phyloP scores from a whole-genome alignment of 768 basidiomycete genomes.

The Panus rudis region DNA sequence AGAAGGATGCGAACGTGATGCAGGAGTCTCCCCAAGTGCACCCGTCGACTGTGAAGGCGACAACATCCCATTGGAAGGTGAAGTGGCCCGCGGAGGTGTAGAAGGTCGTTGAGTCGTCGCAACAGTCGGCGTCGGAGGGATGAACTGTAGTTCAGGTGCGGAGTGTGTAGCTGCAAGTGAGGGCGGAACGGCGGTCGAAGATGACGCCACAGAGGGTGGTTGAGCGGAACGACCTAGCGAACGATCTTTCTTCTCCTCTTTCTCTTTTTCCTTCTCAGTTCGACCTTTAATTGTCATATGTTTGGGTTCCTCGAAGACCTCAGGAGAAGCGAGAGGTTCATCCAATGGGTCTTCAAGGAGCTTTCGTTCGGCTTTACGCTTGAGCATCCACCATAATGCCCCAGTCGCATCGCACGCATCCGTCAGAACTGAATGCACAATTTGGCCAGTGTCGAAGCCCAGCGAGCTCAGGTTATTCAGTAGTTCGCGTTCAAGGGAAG shows the following conservation, averaged over 20 bases:
- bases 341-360: conserved; percentile 37
- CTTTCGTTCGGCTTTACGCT: conserved; percentile 67
- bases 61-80: conserved; percentile 29
- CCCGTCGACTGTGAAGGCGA: conserved; percentile 50
- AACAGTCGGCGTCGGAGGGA: conserved; percentile 71
- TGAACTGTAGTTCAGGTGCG: conserved; percentile 61
- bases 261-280: conserved; percentile 25
- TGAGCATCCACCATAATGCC: conserved; percentile 95
- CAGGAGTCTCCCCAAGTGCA: conserved; percentile 26
- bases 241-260: conserved; percentile 19
- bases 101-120: conserved; percentile 31
- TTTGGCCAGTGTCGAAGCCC: conserved; percentile 91
- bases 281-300: no score
- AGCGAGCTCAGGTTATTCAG: conserved; percentile 66
- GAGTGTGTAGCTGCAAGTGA: conserved; percentile 28
- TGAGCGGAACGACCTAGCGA: conserved; percentile 5
- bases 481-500: conserved; percentile 71
- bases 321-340: no score
- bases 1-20: conserved; percentile 54
- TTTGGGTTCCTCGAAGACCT: no score
- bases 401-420: conserved; percentile 91
- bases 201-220: conserved; percentile 6
- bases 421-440: conserved; percentile 86
- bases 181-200: conserved; percentile 12
- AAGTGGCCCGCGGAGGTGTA: conserved; percentile 44